phyloP scores from a whole-genome alignment of 169 alveolate genomes.

The Plasmodium gonderi region DNA sequence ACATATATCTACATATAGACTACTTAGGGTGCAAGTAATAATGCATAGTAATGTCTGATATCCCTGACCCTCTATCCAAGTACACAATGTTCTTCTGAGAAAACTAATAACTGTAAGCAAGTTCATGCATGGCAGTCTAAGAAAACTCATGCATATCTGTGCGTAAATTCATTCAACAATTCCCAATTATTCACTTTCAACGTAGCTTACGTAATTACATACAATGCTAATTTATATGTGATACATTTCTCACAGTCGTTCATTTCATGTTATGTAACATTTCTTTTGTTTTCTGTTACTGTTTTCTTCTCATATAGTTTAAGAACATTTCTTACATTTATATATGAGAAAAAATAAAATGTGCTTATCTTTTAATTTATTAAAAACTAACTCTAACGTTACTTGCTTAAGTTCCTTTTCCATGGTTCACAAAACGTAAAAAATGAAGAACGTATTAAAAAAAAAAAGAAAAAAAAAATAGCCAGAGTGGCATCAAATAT shows the following conservation, averaged over 20 bases:
- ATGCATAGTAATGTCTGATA: neutral
- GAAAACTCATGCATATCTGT: neutral
- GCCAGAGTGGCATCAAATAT: neutral
- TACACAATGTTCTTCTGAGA: neutral
- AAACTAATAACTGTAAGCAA: neutral
- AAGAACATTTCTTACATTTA: neutral
- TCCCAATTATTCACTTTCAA: neutral
- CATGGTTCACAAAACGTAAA: conserved; percentile 22
- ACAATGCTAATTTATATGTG: neutral
- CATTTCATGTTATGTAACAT: neutral
- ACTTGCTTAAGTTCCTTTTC: conserved; percentile 54
- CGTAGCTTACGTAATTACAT: too few species aligned
- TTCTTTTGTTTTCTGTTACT: neutral
- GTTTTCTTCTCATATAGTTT: neutral
- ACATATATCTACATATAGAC: neutral
- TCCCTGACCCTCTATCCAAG: neutral
- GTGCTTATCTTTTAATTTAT: conserved; percentile 14
- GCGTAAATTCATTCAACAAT: neutral
- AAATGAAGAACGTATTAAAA: conserved; percentile 2
- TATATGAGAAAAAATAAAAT: neutral
- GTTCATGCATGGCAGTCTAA: neutral
- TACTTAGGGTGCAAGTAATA: neutral
- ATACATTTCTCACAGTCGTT: neutral
- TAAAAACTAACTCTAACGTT: conserved; percentile 66
- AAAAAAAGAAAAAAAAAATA: conserved; percentile 8